These are phyloP conservation scores for Trichoderma sp. DNA, from an alignment of 2,329 filamentous ascomycete species.

Conservation along the genomic window DNA sequence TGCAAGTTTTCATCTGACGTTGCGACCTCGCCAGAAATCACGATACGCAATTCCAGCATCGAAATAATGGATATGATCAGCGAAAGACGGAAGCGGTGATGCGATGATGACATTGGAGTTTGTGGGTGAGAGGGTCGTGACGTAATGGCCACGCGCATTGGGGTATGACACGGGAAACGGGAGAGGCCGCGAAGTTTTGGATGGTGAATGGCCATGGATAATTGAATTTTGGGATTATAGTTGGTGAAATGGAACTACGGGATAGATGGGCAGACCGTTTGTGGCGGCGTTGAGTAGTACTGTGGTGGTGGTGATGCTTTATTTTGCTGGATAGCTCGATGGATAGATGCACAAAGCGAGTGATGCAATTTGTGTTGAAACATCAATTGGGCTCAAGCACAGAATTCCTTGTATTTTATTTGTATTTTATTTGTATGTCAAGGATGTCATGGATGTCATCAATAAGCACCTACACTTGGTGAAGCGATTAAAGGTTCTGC, in stretches of 20 bases:
- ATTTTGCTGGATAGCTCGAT: too few species aligned
- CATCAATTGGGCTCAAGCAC: too few species aligned
- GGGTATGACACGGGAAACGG: slow-evolving; percentile 1
- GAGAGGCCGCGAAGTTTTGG: background rate
- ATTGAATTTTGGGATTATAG: background rate
- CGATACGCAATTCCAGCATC: background rate
- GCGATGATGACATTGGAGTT: slow-evolving; percentile 13
- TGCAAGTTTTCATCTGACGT: background rate
- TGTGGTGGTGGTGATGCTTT: background rate
- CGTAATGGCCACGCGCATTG: slow-evolving; percentile 17
- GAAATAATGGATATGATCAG: background rate
- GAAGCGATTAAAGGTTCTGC: background rate
- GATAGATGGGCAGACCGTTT: background rate
- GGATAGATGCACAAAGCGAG: too few species aligned
- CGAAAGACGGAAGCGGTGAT: background rate
- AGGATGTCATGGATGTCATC: too few species aligned
- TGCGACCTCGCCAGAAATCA: background rate
- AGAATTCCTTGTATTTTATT: too few species aligned
- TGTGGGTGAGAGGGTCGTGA: background rate
- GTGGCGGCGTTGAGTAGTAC: background rate
- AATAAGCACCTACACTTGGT: background rate
- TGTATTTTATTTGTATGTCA: too few species aligned
- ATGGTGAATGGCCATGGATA: background rate
- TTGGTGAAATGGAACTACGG: background rate
- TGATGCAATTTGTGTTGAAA: too few species aligned